Evolutionary conservation across 2,329 filamentous ascomycete genomes (phyloP), one percentile per base, ranked within the genome.

Genomic region (Calonectria honghensis): DNA sequence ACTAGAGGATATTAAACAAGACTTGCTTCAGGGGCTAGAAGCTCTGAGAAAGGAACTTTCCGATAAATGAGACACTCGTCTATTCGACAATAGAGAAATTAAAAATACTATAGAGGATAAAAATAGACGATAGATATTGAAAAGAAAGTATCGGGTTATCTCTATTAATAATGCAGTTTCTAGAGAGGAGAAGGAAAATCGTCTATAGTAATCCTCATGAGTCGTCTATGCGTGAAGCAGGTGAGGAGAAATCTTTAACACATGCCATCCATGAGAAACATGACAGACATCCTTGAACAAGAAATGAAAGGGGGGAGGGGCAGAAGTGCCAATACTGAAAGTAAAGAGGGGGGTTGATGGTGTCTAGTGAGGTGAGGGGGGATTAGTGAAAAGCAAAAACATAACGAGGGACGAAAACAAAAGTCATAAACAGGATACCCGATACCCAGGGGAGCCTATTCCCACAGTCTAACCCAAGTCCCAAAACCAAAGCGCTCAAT

Each of bases 1-100:
- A 61, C 94, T 94, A 89, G 94, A 97, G 84, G 97, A 98, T 86
- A 83, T 99, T 82, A 92, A 90, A 84, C 90, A 90, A 48, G 96
- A 98, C 87, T 83, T 98, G 52, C 80, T 93, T 70, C 88, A 90
- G 75, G 95, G 90, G 0, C 92, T 96, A 72, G 88, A 88, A 83
- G 90, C 88, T 24, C 81, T 95, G 82, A 68, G 73, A 35, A 75
- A 75, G 59, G 65, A 76, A 61, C 54, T 35, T 27, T 27, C 18
- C 13, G 45, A 24, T 9, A 65, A 74, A 52, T 70, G 45, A 57
- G 35, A 37, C 24, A 35, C 32, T 31, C 7, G 24, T 50, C 27
- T 18, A 29, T 18, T 41, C 24, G 66, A 39, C 6, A 39, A 48
- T 20, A 68, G 27, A 45, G 18, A 73, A 29, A 59, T 70, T 32